Base-by-base conservation (phyloP, 2,329 filamentous ascomycete genomes). In the Diaporthe aspalathi region DNA sequence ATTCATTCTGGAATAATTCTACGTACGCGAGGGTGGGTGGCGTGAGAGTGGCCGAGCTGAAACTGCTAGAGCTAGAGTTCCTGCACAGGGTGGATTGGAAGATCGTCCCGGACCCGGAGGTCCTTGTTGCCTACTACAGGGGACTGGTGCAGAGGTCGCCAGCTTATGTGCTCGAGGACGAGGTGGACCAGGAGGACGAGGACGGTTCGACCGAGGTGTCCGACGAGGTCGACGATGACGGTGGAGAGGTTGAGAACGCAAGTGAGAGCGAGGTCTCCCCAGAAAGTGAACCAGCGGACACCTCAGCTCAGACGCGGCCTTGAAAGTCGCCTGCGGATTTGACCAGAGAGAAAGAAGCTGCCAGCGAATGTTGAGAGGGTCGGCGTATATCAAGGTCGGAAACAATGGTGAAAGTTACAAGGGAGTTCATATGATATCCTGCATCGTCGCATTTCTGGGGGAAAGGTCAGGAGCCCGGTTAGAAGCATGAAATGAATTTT, bases 1-100 rank as follows among this genome's bases (percentile, higher is more conserved):
- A 99, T 81, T 94, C 93, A 38, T 99, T 99, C 80, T 98, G 96
- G 94, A 98, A 97, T 74, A 99, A 99, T 82, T 94, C 94, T 35
- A 97, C 95, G 0, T 99, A 99, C 80, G 95, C 96, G 47, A 89
- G 94, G 69, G 95, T 99, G 0, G 96, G 96, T 6, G 96, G 96
- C 74, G 94, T 99, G 63, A 94, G 94, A 75, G 87, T 98, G 47
- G 91, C 92, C 62, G 96, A 99, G 81, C 84, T 99, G 74, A 97
- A 96, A 71, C 85, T 98, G 70, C 85, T 99, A 12, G 96, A 99
- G 80, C 87, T 99, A 38, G 96, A 99, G 77, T 97, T 99, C 75
- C 84, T 99, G 40, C 94, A 95, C 78, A 88, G 94, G 67, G 92
- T 99, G 35, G 94, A 98, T 78, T 99, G 96, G 95, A 93, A 93